Base-by-base conservation (phyloP, 192 early-diverging fungal species). In the Diversispora epigaea region DNA sequence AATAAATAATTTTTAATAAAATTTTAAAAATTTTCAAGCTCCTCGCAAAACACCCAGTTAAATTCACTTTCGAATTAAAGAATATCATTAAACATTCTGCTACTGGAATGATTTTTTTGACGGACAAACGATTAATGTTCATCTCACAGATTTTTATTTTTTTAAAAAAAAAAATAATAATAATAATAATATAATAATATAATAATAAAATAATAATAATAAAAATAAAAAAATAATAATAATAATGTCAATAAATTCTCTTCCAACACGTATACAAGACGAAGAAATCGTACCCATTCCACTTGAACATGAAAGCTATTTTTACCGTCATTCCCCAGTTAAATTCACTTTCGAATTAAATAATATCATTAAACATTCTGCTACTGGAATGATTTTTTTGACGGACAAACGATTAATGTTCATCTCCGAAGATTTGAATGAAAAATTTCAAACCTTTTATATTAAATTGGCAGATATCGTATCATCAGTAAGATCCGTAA, bases 391-490 rank as follows among this genome's bases (percentile, higher is more conserved):
- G 45, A 70, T 70, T 41, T 70, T 11, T 56, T 17, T 70, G 17
- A 70, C 68, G 12, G 68, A 70, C 25, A 70, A 70, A 43, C 52
- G 68, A 41, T 1, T 70, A 2, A 70, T 70, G 11, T 70, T 70
- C 25, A 56, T 70, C 6, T 22, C 68, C 15, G 4, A 47, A 12
- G 21, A 66, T 11, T 21, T 44, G 44, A 19, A 10, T 41, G 6
- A 40, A 3, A 32, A 21, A 14, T 70, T 70, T 19, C 32, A 70
- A 40, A 70, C 12, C 3, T 70, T 70, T 44, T 54, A 70, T 17
- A 2, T 70, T 17, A 55, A n/a, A 8, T 43, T 70, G 14, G 19
- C 12, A 21, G 68, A 70, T 55, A 40, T 70, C 17, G 15, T 41
- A 25, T 70, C 68, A 25, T 70, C 68, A 17, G 50, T 70, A 15